Evolutionary conservation across 169 alveolate genomes (phyloP), one percentile per base, ranked within the genome.

Genomic region (Babesia gibsoni): DNA sequence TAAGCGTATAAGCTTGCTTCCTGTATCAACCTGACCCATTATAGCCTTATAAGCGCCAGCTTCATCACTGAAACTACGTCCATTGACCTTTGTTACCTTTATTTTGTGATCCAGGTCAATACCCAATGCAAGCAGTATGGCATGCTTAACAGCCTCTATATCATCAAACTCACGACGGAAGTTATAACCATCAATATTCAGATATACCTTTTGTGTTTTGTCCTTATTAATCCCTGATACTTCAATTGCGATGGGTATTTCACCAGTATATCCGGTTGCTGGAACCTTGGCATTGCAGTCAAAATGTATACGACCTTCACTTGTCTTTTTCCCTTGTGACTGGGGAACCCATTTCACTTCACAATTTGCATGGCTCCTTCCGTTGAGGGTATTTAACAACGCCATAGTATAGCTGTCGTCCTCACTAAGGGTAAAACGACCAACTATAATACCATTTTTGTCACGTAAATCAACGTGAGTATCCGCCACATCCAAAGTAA

Each of bases 311-410:
- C 57, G 63, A n/a, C 77, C 77, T 16, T 16, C 52, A 22, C 67
- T 52, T 29, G 29, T 49, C 30, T 66, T 23, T 18, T 12, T 23
- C 20, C 42, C 70, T 25, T 73, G 61, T 0, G 74, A 54, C 4
- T 18, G 63, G 14, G 86, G 65, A 14, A 67, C 68, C 86, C 86
- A 77, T 37, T 67, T 77, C 20, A 77, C 82, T 33, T 56, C 53
- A 33, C 86, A 77, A 29, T 52, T 67, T 36, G 86, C 42, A 35
- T 30, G 35, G n/a, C 39, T 25, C 23, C 72, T 61, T 39, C 46
- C 39, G 42, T 72, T 54, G 22, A 77, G 66, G 6, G 70, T 37
- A 25, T 43, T 73, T 50, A 77, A 33, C 33, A 77, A 30, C 23
- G 52, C 53, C 56, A 61, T 16, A n/a, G 86, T 42, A 52, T 68